Evolutionary conservation across 2,329 filamentous ascomycete genomes (phyloP).

Genomic region (Talaromyces piceae): DNA sequence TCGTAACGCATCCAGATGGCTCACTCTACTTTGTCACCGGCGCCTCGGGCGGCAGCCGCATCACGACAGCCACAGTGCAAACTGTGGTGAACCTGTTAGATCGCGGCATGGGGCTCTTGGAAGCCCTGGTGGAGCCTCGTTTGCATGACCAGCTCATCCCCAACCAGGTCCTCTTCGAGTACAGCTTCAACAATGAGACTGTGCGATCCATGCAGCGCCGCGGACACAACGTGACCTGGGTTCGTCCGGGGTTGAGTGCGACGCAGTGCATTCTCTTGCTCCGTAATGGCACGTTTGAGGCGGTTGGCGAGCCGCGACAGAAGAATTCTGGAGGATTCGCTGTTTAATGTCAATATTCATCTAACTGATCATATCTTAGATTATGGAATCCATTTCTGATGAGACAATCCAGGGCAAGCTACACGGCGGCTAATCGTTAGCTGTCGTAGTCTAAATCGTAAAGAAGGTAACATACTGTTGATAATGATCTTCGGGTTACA

Average conservation of each 20-base stretch:
- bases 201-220: slow-evolving; percentile 54
- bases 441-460: no score
- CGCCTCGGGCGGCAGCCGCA: slow-evolving; percentile 72
- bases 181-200: slow-evolving; percentile 57
- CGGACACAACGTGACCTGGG: slow-evolving; percentile 67
- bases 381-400: no score
- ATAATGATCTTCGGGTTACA: no score
- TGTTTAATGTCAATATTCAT: not conserved
- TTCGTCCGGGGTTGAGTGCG: slow-evolving; percentile 55
- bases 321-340: slow-evolving; percentile 57
- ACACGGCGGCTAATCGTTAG: no score
- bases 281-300: slow-evolving; percentile 64
- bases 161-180: slow-evolving; percentile 61
- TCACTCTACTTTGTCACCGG: slow-evolving; percentile 63
- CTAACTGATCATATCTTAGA: no score
- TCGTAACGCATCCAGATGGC: slow-evolving; percentile 60
- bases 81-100: slow-evolving; percentile 67
- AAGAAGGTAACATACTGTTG: no score
- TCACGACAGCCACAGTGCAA: slow-evolving; percentile 73
- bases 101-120: slow-evolving; percentile 49
- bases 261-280: slow-evolving; percentile 62
- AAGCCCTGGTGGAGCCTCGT: slow-evolving; percentile 60
- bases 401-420: no score
- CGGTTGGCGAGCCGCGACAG: slow-evolving; percentile 69
- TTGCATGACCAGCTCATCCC: slow-evolving; percentile 79